Evolutionary conservation across 2,329 filamentous ascomycete genomes (phyloP), one percentile per base, ranked within the genome.

Genomic region (Dothideomycetidae sp.): DNA sequence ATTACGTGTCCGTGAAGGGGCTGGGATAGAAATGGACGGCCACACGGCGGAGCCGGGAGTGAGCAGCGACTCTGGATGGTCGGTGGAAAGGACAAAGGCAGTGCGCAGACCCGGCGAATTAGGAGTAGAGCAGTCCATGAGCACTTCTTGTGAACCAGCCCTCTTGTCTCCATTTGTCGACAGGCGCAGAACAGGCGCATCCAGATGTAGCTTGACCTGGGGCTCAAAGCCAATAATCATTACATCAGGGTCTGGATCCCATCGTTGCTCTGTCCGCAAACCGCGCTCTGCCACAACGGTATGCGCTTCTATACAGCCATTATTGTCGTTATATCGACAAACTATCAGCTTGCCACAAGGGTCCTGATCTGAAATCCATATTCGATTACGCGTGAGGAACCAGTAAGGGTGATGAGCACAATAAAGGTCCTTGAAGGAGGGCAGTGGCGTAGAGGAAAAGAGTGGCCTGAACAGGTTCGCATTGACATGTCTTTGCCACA

Each of bases 291-390:
- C 82, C 3, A 86, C 62, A 11, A 94, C 61, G 11, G 78, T 71
- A 53, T 86, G 84, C 3, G 74, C 84, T 58, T 90, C 81, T 39
- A 94, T 93, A 48, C 75, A 77, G 11, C 78, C 80, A 30, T 73
- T 67, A 3, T 71, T 61, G 31, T 75, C 70, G 52, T 93, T 75
- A 51, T 85, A 94, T 10, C 81, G 75, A n/a, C 71, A 68, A 28
- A 93, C 52, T 16, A 93, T 67, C 29, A 93, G 57, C 52, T 79
- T 80, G 0, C 86, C 86, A 2, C 71, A 77, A 33, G 83, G 67
- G 18, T 76, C 70, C 2, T 66, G 68, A 55, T 93, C 83, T 42
- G 75, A 72, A 51, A 93, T 88, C 86, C 86, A 94, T 45, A 94
- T 64, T 56, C 81, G 86, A 53, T 81, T 67, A 36, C 71, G 74